Evolutionary conservation across 1,284 basidiomycete species (phyloP).

Genomic region (Ganoderma boninense): DNA sequence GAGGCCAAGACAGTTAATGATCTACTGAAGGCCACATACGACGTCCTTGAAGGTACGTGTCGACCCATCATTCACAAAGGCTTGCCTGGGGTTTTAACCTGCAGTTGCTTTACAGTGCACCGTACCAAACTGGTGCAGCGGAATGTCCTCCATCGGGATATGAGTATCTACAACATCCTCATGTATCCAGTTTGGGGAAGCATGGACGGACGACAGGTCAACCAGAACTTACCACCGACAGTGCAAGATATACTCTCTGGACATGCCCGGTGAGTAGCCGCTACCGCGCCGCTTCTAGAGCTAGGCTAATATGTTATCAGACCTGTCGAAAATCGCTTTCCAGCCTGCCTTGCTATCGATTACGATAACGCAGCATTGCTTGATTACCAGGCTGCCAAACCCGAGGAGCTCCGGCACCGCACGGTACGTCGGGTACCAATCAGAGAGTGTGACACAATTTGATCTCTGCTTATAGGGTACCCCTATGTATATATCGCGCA

Average conservation of each 20-base stretch:
- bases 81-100: no score
- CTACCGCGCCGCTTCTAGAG: neutral
- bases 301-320: neutral
- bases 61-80: neutral
- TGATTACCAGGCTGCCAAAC: neutral
- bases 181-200: constrained; percentile 3
- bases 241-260: neutral
- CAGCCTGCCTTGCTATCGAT: neutral
- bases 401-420: neutral
- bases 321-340: neutral
- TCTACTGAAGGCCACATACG: neutral
- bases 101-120: neutral
- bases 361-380: neutral
- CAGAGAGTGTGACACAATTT: neutral
- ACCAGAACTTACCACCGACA: neutral
- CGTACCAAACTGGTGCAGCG: neutral
- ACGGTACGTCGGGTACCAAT: neutral
- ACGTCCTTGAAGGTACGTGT: constrained; percentile 2
- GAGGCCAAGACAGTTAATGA: constrained; percentile 1
- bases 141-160: neutral
- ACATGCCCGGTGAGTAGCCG: neutral
- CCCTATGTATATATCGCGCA: neutral
- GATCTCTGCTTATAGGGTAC: neutral
- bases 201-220: neutral
- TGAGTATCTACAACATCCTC: neutral